Conservation (phyloP, 2,329 filamentous ascomycete genomes). For the Diplodia sapinea region DNA sequence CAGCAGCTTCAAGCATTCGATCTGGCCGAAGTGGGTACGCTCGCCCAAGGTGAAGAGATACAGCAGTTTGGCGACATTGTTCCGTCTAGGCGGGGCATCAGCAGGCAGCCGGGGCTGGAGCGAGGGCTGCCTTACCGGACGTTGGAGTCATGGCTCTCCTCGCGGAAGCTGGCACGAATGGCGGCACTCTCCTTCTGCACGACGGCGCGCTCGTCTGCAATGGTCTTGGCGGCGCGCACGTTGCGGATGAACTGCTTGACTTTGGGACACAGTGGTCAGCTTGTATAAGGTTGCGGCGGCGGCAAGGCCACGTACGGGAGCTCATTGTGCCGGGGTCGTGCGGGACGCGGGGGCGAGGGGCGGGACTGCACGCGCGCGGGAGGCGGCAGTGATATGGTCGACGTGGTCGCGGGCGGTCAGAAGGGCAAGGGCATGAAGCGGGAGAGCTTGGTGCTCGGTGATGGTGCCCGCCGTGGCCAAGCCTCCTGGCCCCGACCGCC, state of each 20-base stretch:
- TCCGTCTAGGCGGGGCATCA: constrained; percentile 67
- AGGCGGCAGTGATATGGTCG: not conserved
- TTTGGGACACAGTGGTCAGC: constrained; percentile 48
- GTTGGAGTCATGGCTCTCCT: constrained; percentile 92
- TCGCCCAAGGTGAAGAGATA: constrained; percentile 98
- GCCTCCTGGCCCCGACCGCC: constrained; percentile 24
- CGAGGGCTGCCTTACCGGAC: constrained; percentile 68
- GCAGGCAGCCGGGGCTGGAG: constrained; percentile 29
- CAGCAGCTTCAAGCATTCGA: constrained; percentile 96
- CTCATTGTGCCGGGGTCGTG: constrained; percentile 61
- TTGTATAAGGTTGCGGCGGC: constrained; percentile 34
- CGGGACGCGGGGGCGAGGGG: constrained; percentile 39
- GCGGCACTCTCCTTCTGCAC: constrained; percentile 99
- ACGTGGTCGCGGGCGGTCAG: constrained; percentile 18
- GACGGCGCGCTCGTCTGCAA: constrained; percentile 96
- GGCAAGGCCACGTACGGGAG: constrained; percentile 57
- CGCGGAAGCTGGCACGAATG: constrained; percentile 95
- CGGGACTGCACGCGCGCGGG: constrained; percentile 18
- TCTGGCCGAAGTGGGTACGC: constrained; percentile 97
- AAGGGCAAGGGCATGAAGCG: constrained; percentile 15
- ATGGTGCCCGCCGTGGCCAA: constrained; percentile 10
- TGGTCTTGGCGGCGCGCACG: constrained; percentile 97
- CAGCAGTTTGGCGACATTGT: constrained; percentile 97
- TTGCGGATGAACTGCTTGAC: constrained; percentile 99
- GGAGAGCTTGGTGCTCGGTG: constrained; percentile 13